phyloP scores from a whole-genome alignment of 352 stramenopile species.

The Pythium dissotocum region DNA sequence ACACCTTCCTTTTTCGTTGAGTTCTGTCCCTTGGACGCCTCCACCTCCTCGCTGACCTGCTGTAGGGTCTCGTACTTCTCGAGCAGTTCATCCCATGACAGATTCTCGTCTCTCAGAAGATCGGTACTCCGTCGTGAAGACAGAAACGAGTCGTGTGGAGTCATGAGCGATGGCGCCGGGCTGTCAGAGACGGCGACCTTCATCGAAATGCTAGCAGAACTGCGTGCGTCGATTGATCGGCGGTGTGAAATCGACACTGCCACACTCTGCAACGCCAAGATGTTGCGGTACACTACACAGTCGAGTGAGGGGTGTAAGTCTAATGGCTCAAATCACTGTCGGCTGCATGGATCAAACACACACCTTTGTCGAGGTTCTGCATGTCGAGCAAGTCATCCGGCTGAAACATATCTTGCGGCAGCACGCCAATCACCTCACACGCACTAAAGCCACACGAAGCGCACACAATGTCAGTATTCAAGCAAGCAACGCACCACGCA shows the following conservation, averaged over 20 bases:
- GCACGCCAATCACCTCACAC: conserved; percentile 67
- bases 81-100: conserved; percentile 60
- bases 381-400: conserved; percentile 68
- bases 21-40: conserved; percentile 27
- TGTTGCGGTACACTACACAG: conserved; percentile 73
- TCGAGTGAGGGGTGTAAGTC: background rate
- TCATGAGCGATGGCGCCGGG: conserved; percentile 17
- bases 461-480: conserved; percentile 1
- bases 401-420: conserved; percentile 59
- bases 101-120: conserved; percentile 46
- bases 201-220: conserved; percentile 42
- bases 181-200: conserved; percentile 8
- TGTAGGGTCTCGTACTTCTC: conserved; percentile 66
- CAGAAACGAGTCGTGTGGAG: conserved; percentile 28
- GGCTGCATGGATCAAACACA: background rate
- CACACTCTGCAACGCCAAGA: conserved; percentile 71
- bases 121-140: conserved; percentile 39
- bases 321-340: no score
- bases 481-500: background rate
- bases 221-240: conserved; percentile 79
- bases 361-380: conserved; percentile 71
- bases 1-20: conserved; percentile 46
- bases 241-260: conserved; percentile 74
- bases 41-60: conserved; percentile 47
- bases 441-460: conserved; percentile 35